Base-by-base conservation (phyloP, 768 basidiomycete species). In the Agrocybe praecox region DNA sequence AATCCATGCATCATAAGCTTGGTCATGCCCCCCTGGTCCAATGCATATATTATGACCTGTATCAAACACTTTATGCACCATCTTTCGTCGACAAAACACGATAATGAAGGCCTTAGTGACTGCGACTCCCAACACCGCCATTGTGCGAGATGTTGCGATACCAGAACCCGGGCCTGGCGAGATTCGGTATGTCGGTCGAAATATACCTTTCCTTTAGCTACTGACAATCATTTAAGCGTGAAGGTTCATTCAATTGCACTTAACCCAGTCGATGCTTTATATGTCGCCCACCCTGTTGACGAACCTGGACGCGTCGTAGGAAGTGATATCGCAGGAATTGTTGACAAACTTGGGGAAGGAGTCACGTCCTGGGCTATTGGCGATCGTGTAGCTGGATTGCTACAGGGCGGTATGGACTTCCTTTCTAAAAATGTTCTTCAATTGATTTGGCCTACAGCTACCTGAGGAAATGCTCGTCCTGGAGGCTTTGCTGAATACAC, bases 401-500 rank as follows among this genome's bases (percentile, higher is more conserved):
- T 74, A 18, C 72, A 72, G 59, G 72, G 72, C 42, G 71, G 72
- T 73, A 46, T 11, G 57, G 4, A 29, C 26, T 29, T 57, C 23
- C n/a, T 6, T 18, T n/a, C 21, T 2, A 19, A 18, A 33, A 34
- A 24, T 17, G 24, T 21, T 22, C 29, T 24, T 26, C 26, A 33
- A 22, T 26, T 19, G 3, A 33, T 4, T 46, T 29, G 26, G 5
- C 26, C 26, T 29, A 29, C 26, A 74, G 72, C 72, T 10, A 73
- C 73, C 6, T 71, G 70, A 24, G 65, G 57, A 7, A 73, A 69
- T 33, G 59, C 60, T 23, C 64, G 68, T 18, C 72, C 73, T 8
- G 72, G 73, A 24, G 73, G 66, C 19, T 74, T 74, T 55, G 69
- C 72, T n/a, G 67, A 72, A 58, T 74, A 67, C 50, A 67, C 69